These are phyloP conservation scores for Cercophora newfieldiana DNA, from an alignment of 495 filamentous ascomycete genomes.

Conservation along the genomic window DNA sequence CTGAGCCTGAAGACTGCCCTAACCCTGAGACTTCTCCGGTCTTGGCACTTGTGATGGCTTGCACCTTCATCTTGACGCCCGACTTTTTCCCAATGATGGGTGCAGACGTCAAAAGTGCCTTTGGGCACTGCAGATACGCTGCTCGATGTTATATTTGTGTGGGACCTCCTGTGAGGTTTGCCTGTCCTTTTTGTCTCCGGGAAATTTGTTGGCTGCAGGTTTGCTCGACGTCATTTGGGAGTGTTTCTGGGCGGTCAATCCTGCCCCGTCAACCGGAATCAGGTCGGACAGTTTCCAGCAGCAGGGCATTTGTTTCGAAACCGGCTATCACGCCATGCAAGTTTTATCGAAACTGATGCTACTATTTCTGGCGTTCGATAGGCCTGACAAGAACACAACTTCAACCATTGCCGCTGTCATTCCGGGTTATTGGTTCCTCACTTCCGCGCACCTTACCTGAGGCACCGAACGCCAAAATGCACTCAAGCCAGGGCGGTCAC, in stretches of 20 bases:
- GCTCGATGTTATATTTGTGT: background rate
- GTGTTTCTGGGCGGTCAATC: background rate
- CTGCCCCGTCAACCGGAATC: background rate
- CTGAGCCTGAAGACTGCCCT: background rate
- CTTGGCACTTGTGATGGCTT: background rate
- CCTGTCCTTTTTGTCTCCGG: background rate
- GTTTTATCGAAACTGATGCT: background rate
- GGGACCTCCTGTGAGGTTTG: background rate
- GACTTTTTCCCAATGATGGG: background rate
- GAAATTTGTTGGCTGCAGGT: background rate
- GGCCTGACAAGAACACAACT: background rate
- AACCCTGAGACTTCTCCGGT: background rate
- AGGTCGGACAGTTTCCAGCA: background rate
- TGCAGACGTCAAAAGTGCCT: background rate
- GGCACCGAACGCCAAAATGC: too few relatives aligned
- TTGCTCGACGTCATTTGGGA: background rate
- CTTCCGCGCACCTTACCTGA: too few relatives aligned
- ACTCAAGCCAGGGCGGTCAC: background rate
- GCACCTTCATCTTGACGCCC: background rate
- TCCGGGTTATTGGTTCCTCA: too few relatives aligned
- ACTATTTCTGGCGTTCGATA: background rate
- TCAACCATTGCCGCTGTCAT: background rate
- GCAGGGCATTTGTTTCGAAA: background rate
- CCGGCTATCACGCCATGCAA: background rate
- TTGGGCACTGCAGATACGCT: background rate